Evolutionary conservation across 164 flowering plant species (phyloP).

Genomic region (Vitis rotundifolia): DNA sequence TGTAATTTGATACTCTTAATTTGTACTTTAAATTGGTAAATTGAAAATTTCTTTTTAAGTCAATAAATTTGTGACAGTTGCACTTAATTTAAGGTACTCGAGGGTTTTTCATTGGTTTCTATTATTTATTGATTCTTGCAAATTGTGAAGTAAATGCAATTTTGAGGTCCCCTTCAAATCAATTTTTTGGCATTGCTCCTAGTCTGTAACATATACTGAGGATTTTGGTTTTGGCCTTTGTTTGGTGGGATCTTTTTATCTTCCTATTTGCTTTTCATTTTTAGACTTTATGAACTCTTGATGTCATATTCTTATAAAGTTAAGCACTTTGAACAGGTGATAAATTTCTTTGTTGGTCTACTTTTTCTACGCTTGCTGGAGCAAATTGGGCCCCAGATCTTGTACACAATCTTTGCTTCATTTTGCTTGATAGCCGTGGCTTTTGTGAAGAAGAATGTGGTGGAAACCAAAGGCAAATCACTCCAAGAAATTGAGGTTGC

Average conservation of each 20-base stretch:
- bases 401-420: constrained; percentile 60
- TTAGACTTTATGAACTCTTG: neutral
- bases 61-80: neutral
- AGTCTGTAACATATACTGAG: neutral
- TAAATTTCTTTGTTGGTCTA: constrained; percentile 82
- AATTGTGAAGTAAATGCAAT: neutral
- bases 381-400: constrained; percentile 54
- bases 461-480: constrained; percentile 88
- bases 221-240: neutral
- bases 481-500: constrained; percentile 89
- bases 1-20: neutral
- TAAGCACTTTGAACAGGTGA: constrained; percentile 40
- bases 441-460: constrained; percentile 67
- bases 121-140: neutral
- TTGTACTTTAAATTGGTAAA: no score
- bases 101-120: neutral
- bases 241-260: neutral
- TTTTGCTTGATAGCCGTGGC: constrained; percentile 58
- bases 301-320: neutral
- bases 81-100: neutral
- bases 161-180: neutral
- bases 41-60: no score
- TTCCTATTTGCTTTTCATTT: neutral
- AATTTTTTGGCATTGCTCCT: neutral
- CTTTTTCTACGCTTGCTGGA: constrained; percentile 72